Percentiles rank a stretch among this genome's conserved stretches.
Conservation (phyloP, 805 yeast species). For the Ascoidea asiatica region DNA sequence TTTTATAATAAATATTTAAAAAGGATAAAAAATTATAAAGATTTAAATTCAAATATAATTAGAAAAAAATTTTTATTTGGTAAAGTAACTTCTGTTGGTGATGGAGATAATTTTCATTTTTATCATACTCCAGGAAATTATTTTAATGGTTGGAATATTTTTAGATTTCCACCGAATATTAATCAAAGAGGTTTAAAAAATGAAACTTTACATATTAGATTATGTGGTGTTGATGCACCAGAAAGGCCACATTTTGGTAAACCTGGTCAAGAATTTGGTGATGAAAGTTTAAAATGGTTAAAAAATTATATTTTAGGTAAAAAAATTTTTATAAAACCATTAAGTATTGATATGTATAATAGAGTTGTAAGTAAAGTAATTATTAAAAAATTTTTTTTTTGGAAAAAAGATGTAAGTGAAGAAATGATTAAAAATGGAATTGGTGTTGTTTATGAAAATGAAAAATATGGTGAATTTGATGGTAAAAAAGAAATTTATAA, state of each 20-base stretch:
- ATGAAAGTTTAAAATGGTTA: conserved; percentile 77
- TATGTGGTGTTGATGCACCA: conserved; percentile 95
- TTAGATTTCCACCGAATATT: conserved; percentile 53
- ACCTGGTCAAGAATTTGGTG: conserved; percentile 78
- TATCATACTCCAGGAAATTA: conserved; percentile 91
- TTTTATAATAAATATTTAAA: conserved; percentile 32
- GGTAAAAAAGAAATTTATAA: conserved; percentile 52
- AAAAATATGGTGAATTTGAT: conserved; percentile 73
- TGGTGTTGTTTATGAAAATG: conserved; percentile 82
- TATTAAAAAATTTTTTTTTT: conserved; percentile 36
- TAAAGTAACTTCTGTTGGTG: conserved; percentile 81
- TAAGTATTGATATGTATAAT: conserved; percentile 76
- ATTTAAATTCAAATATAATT: conserved; percentile 35
- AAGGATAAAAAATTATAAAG: conserved; percentile 33
- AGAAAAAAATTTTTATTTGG: conserved; percentile 42
- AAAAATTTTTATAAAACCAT: conserved; percentile 62
- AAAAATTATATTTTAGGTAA: conserved; percentile 50
- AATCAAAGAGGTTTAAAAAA: conserved; percentile 33
- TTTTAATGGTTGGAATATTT: conserved; percentile 89
- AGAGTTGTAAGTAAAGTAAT: conserved; percentile 72
- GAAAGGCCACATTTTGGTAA: conserved; percentile 91
- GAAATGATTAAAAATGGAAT: conserved; percentile 79
- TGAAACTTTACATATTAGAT: conserved; percentile 65
- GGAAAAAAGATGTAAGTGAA: conserved; percentile 64
- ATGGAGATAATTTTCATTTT: conserved; percentile 88